Percentiles rank a stretch among this genome's conserved stretches.
phyloP scores from a whole-genome alignment of 2,329 filamentous ascomycete genomes.

The Ascochyta koolunga region DNA sequence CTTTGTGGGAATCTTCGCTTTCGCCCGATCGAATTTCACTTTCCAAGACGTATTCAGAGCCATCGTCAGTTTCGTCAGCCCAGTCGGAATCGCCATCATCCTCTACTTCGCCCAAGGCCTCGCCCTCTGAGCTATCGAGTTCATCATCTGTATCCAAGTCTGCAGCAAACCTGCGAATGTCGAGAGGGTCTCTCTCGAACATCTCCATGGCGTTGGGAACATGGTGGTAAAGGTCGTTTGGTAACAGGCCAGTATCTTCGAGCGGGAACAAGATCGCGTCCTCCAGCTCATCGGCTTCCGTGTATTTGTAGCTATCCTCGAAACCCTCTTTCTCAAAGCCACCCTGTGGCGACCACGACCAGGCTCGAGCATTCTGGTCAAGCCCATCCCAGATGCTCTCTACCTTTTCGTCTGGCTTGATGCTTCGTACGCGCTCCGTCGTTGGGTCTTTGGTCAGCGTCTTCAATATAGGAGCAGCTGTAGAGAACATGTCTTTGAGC shows the following conservation, averaged over 20 bases:
- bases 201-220: conserved; percentile 31
- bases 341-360: conserved; percentile 10
- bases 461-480: conserved; percentile 43
- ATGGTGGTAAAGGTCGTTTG: conserved; percentile 25
- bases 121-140: conserved; percentile 11
- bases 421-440: conserved; percentile 45
- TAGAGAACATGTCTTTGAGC: conserved; percentile 41
- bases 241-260: conserved; percentile 30
- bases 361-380: conserved; percentile 21
- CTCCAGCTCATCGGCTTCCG: conserved; percentile 50
- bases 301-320: conserved; percentile 40
- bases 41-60: conserved; percentile 6
- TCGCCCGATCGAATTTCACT: conserved; percentile 10
- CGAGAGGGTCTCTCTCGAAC: conserved; percentile 24
- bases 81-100: conserved; percentile 10
- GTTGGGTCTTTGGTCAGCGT: conserved; percentile 46
- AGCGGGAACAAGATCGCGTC: conserved; percentile 52
- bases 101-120: conserved; percentile 17
- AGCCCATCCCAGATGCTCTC: conserved; percentile 45
- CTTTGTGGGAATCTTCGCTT: conserved; percentile 13
- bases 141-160: conserved; percentile 30
- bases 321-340: conserved; percentile 25
- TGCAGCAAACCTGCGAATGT: conserved; percentile 23
- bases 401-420: conserved; percentile 43
- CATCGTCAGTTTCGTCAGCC: conserved; percentile 17